Conservation (phyloP, 352 stramenopile genomes). For the Pythium sp. region DNA sequence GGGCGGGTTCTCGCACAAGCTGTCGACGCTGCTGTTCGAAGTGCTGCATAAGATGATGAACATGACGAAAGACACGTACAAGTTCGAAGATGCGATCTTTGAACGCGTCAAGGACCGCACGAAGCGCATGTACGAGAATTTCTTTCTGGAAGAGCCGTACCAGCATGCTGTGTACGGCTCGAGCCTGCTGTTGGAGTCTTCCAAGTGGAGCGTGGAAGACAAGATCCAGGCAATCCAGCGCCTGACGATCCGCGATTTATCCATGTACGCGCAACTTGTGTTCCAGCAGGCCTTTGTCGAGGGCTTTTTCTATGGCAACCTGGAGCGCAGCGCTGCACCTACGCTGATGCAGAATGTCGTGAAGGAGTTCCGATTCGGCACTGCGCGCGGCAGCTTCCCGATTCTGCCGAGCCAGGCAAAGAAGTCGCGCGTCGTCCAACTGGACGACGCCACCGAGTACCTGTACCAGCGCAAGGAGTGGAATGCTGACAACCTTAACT, state of each 20-base stretch:
- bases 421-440: conserved; percentile 57
- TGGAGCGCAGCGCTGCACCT: conserved; percentile 25
- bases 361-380: conserved; percentile 34
- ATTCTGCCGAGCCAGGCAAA: conserved; percentile 44
- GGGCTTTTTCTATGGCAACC: conserved; percentile 71
- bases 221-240: conserved; percentile 74
- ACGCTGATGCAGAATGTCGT: conserved; percentile 49
- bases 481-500: conserved; percentile 62
- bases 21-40: conserved; percentile 74
- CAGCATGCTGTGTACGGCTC: conserved; percentile 85
- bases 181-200: conserved; percentile 70
- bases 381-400: conserved; percentile 27
- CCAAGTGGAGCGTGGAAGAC: conserved; percentile 82
- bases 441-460: conserved; percentile 47
- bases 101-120: conserved; percentile 84
- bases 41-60: conserved; percentile 52
- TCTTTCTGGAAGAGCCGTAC: conserved; percentile 89
- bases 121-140: conserved; percentile 85
- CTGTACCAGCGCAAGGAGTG: conserved; percentile 52
- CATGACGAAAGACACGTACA: conserved; percentile 48
- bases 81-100: conserved; percentile 68
- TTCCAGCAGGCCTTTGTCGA: conserved; percentile 79
- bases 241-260: conserved; percentile 52
- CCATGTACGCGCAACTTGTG: conserved; percentile 43
- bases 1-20: conserved; percentile 89